Evolutionary conservation across 768 basidiomycete genomes (phyloP), one percentile per base, ranked within the genome.

Genomic region (Lactifluus echinatus): DNA sequence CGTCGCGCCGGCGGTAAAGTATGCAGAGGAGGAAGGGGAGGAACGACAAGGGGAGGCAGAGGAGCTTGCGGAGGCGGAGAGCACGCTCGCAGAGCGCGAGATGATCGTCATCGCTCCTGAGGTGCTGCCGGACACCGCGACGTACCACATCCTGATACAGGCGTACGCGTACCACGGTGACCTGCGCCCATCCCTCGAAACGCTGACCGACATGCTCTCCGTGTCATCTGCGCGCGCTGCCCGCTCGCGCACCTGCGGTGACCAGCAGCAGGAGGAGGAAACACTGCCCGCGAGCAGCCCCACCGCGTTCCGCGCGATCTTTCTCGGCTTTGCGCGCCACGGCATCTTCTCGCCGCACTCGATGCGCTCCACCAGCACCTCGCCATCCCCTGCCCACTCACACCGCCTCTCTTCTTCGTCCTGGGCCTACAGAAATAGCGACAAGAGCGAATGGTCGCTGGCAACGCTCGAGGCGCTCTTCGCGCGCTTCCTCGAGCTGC

Each of bases 301-400:
- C 46, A 69, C 77, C 21, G 73, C 81, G 31, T 93, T 85, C 67
- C 81, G 87, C 21, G 80, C 80, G 17, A 67, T 93, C 39, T 91
- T 93, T 65, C 75, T 86, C 17, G 89, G 87, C 1, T 93, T 90
- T 67, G 72, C 75, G 7, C 79, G 78, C 11, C 82, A 87, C 62
- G 87, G 79, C 24, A 56, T 52, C 37, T 61, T 70, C 33, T 64
- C 68, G 1, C 23, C 40, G 5, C 8, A 3, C 34, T 10, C 34
- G 8, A 0, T 6, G 19, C 42, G 10, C 24, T 21, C 44, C 63
- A 8, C 10, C 33, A 54, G 2, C 23, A 19, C 19, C 39, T 34
- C 17, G n/a, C n/a, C 17, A 23, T 40, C 29, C 15, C 19, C 21
- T 10, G 31, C 29, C 19, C 10, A 29, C 51, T 21, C 5, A 28